Percentiles rank a stretch among this genome's conserved stretches.
Evolutionary conservation across 129 eudicot species (phyloP).

Genomic region (Arctium minus): DNA sequence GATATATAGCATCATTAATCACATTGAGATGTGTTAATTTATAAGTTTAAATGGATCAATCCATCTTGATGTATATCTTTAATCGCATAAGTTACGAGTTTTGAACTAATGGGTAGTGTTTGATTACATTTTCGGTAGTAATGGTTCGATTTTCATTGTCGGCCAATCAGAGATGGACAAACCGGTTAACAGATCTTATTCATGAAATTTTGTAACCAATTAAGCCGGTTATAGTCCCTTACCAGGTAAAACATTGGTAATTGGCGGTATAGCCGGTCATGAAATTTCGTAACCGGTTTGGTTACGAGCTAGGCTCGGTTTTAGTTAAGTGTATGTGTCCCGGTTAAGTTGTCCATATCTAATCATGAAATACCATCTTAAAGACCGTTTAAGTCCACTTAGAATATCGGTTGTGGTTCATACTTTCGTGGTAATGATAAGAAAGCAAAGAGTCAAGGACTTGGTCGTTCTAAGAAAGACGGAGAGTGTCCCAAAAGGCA

Average conservation of each 20-base stretch:
- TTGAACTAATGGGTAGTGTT: neutral
- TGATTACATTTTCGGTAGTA: neutral
- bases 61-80: neutral
- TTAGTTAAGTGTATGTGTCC: neutral
- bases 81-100: neutral
- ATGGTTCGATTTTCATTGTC: neutral
- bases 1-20: neutral
- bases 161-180: neutral
- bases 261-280: neutral
- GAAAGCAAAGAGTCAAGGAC: neutral
- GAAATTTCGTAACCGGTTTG: no score
- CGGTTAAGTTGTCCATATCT: neutral
- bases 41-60: neutral
- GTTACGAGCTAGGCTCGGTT: no score
- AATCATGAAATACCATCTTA: neutral
- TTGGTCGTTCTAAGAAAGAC: no score
- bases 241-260: no score
- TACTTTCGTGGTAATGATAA: neutral
- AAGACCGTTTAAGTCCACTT: no score
- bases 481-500: neutral
- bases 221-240: neutral
- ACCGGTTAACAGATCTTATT: neutral
- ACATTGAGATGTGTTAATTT: neutral
- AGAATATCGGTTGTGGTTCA: neutral
- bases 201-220: neutral